These are phyloP conservation scores for Myxozyma nipponensis DNA, from an alignment of 805 yeast genomes.

Conservation along the genomic window DNA sequence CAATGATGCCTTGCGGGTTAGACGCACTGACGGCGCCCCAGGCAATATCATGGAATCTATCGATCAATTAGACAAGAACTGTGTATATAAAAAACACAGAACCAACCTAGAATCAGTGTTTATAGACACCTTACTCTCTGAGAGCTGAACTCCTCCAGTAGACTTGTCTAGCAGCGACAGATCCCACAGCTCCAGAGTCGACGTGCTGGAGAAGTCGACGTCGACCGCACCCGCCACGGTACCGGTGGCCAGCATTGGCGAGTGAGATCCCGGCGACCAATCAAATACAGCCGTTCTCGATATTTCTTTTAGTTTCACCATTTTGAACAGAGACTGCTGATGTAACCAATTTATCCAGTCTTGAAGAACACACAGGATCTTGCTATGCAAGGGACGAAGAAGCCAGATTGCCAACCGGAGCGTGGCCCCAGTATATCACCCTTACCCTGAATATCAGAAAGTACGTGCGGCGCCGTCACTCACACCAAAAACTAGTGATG, in stretches of 20 bases:
- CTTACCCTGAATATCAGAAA: too few relatives aligned
- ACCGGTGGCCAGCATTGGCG: conserved; percentile 82
- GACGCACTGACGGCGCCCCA: conserved; percentile 65
- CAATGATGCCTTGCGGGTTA: conserved; percentile 56
- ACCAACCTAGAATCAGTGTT: conserved; percentile 48
- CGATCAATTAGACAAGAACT: background rate
- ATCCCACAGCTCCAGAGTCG: conserved; percentile 78
- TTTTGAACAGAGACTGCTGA: too few relatives aligned
- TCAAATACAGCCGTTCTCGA: conserved; percentile 90
- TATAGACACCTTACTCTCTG: conserved; percentile 44
- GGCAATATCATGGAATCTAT: conserved; percentile 66
- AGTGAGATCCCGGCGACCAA: conserved; percentile 70
- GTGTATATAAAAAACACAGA: background rate
- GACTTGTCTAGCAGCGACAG: conserved; percentile 42
- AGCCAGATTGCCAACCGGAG: too few relatives aligned
- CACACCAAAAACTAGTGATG: too few relatives aligned
- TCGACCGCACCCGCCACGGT: conserved; percentile 96
- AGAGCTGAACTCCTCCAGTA: conserved; percentile 32
- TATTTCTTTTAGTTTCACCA: conserved; percentile 60
- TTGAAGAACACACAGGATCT: too few relatives aligned
- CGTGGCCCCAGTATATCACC: too few relatives aligned
- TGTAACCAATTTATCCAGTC: too few relatives aligned
- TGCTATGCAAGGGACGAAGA: too few relatives aligned
- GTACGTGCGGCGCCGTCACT: too few relatives aligned
- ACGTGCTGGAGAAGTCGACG: conserved; percentile 73